Evolutionary conservation across 1,139 yeast genomes (phyloP), one percentile per base, ranked within the genome.

Genomic region (Candida mesenterica): DNA sequence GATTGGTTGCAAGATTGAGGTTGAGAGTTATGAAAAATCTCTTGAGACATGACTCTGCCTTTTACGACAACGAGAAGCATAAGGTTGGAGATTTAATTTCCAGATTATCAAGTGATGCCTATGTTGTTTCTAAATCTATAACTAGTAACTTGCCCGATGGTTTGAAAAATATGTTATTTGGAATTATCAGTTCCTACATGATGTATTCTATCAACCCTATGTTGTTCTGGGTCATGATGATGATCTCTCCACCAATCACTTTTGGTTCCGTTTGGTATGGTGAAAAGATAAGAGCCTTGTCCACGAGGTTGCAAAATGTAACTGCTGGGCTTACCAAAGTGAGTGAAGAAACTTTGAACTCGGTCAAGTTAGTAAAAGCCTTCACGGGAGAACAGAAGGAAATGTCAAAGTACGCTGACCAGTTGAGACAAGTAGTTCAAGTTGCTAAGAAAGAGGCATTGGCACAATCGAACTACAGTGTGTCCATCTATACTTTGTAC

Each of bases 11-110:
- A 3, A 51, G 79, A 30, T 61, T 75, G 29, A 57, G 81, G 34
- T 58, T 70, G 16, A 48, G 70, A 41, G 72, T 72, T 3, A 72
- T 75, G 73, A 69, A 72, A 46, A 65, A 69, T 43, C 58, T 75
- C 46, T 55, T 75, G 29, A 60, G 79, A 26, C 78, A 74, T 48
- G 81, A 75, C 46, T 54, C 76, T 6, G 62, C 67, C 3, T 75
- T 72, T 43, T 75, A 67, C 42, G 80, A 75, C 45, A 59, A 62
- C 28, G 78, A 73, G 24, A 75, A 72, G 43, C 71, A 75, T 49
- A 71, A 74, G 44, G 76, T 75, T 2, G 80, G 81, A n/a, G 75
- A 74, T 41, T 65, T 75, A 43, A 73, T 76, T 35, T 67, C 77
- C 15, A 56, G 78, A 36, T 62, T 75, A 31, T 71, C 77, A 12